Evolutionary conservation across 352 stramenopile species (phyloP).

Genomic region (Globisporangium paddicum): DNA sequence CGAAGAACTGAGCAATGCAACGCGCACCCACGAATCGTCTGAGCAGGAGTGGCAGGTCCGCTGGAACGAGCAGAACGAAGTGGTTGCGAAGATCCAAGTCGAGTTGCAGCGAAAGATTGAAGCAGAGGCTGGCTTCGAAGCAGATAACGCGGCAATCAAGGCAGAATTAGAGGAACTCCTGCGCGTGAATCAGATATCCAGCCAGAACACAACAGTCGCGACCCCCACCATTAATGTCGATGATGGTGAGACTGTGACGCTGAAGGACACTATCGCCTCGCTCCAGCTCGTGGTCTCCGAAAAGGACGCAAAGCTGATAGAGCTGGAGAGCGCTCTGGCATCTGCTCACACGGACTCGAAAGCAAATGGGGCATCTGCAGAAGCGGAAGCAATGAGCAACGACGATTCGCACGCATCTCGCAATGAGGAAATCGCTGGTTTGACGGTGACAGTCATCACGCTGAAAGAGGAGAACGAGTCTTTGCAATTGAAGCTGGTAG

Average conservation of each 20-base stretch:
- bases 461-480: constrained; percentile 11
- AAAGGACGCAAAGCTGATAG: not conserved
- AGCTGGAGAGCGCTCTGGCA: constrained; percentile 5
- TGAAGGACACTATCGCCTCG: not conserved
- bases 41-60: constrained; percentile 8
- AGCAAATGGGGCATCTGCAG: not conserved
- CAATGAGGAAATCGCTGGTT: constrained; percentile 7
- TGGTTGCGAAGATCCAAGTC: not conserved
- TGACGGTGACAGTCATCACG: not conserved
- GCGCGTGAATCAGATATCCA: not conserved
- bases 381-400: not conserved
- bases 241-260: not conserved
- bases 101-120: constrained; percentile 2
- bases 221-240: not conserved
- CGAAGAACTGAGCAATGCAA: constrained; percentile 16
- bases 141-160: constrained; percentile 7
- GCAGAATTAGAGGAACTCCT: constrained; percentile 2
- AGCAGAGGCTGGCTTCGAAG: not conserved
- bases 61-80: constrained; percentile 11
- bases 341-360: not conserved
- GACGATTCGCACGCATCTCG: not conserved
- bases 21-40: constrained; percentile 10
- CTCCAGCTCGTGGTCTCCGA: not conserved
- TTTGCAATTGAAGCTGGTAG: constrained; percentile 2
- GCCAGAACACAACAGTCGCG: not conserved